Base-by-base conservation (phyloP, 202 grass and related monocot genomes). In the Carex arenaria region DNA sequence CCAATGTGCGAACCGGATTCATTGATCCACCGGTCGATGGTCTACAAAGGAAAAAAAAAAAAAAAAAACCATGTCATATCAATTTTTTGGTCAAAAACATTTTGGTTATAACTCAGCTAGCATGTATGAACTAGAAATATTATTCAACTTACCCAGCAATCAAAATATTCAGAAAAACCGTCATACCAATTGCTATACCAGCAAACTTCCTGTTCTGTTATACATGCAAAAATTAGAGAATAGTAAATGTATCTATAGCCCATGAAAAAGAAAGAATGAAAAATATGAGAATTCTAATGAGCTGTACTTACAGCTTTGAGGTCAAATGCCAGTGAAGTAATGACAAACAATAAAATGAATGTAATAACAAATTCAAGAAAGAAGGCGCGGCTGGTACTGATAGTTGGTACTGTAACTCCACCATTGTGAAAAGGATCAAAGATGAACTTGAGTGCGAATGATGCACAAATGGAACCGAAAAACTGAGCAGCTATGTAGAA, bases 321-420 rank as follows among this genome's bases (percentile, higher is more conserved):
- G 30, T 92, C 87, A 9, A 85, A 87, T 55, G 90, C 85, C 28
- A 87, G 61, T 15, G 84, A 82, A 57, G 85, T 74, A 85, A 92
- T 92, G 56, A 92, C 84, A 54, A 94, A 86, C 12, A 91, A 49
- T 20, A 94, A 73, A 17, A 89, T 15, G 18, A 94, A 94, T 4
- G 89, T 94, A 8, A 82, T 91, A 30, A 94, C 23, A 73, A 86
- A 91, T 68, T 94, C 89, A 32, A 94, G 15, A 67, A 88, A 89
- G 80, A 94, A 94, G 1, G 92, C 20, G 47, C 81, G 87, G 20
- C 17, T 20, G 40, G 61, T 82, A 67, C 69, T 84, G 45, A 94
- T 36, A 6, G 78, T 78, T 1, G 92, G 92, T 15, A 91, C 13
- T 6, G 83, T 94, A 5, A 89, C 82, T 59, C 87, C 85, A 0